phyloP scores from a whole-genome alignment of 257 asterid genomes.

The Petrea volubilis region DNA sequence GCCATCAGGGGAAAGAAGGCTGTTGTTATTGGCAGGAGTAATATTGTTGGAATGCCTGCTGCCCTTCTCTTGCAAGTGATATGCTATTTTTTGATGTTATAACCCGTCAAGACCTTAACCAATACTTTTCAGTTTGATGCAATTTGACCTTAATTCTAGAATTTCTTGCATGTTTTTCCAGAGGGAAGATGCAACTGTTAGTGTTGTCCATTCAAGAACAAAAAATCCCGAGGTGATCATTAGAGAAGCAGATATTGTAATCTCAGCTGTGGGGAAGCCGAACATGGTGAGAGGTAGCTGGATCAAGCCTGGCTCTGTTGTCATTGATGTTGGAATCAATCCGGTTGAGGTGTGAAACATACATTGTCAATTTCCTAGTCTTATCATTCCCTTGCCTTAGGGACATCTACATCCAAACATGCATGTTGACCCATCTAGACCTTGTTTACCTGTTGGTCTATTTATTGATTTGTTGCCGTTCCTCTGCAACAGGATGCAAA shows the following conservation, averaged over 20 bases:
- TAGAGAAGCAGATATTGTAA: conserved; percentile 60
- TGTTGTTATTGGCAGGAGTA: conserved; percentile 70
- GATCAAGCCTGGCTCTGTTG: conserved; percentile 67
- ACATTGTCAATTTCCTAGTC: too few relatives aligned
- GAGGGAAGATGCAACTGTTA: conserved; percentile 73
- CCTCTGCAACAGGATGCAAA: conserved; percentile 45
- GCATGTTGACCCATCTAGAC: background rate
- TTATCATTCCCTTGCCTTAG: too few relatives aligned
- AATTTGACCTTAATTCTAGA: background rate
- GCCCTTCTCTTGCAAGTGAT: conserved; percentile 62
- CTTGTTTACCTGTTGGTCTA: background rate
- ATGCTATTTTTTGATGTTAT: too few relatives aligned
- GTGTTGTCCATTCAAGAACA: conserved; percentile 63
- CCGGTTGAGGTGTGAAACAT: conserved; percentile 54
- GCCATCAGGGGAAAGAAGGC: conserved; percentile 60
- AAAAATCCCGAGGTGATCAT: conserved; percentile 53
- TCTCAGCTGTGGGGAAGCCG: conserved; percentile 61
- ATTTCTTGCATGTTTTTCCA: conserved; percentile 16
- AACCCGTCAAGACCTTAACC: background rate
- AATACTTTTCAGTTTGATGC: background rate
- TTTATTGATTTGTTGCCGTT: background rate
- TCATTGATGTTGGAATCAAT: conserved; percentile 69
- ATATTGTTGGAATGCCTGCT: conserved; percentile 73
- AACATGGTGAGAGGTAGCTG: conserved; percentile 72
- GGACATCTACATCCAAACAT: too few relatives aligned